phyloP scores from a whole-genome alignment of 257 asterid genomes.

The Solanum chilense region DNA sequence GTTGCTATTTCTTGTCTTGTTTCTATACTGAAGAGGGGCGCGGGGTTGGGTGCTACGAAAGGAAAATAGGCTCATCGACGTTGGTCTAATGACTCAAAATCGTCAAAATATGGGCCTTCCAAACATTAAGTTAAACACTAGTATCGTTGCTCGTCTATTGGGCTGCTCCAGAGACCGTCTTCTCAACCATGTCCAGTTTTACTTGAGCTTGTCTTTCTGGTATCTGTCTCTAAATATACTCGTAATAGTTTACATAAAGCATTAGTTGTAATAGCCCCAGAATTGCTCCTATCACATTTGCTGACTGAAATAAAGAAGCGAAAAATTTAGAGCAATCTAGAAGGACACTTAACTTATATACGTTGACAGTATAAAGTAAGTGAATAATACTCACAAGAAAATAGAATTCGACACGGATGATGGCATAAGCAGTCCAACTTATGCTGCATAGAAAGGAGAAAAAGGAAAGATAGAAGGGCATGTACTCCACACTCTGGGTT shows the following conservation, averaged over 20 bases:
- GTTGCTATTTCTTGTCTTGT: neutral
- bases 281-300: constrained; percentile 52
- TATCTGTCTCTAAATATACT: constrained; percentile 35
- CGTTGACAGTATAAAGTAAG: neutral
- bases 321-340: neutral
- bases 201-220: constrained; percentile 31
- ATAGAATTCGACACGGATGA: constrained; percentile 58
- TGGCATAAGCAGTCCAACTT: constrained; percentile 64
- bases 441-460: constrained; percentile 63
- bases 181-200: constrained; percentile 32
- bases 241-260: constrained; percentile 54
- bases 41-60: neutral
- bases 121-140: neutral
- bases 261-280: constrained; percentile 65
- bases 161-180: neutral
- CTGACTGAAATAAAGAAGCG: constrained; percentile 24
- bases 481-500: constrained; percentile 70
- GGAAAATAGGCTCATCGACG: neutral
- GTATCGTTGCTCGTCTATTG: neutral
- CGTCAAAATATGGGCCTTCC: neutral
- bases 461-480: constrained; percentile 70
- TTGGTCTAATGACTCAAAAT: neutral
- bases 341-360: neutral
- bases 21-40: neutral
- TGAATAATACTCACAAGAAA: constrained; percentile 31